Conservation (phyloP, 306 rosid species). For the Quercus agrifolia region DNA sequence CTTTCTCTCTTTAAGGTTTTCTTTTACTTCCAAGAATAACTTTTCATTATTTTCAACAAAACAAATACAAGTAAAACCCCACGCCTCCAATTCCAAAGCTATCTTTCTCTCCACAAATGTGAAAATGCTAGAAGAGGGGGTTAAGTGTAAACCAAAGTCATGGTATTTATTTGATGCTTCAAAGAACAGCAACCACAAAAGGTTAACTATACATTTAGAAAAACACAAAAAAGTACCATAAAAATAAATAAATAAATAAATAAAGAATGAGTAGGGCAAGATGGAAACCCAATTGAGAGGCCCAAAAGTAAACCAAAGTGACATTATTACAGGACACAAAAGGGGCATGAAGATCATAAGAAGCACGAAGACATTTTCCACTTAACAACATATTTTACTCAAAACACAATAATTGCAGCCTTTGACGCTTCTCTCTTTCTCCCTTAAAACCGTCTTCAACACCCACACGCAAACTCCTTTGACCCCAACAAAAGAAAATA, state of each 20-base stretch:
- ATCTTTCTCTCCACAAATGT: constrained; percentile 2
- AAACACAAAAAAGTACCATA: constrained; percentile 13
- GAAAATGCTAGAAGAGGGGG: constrained; percentile 1
- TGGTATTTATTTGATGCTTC: constrained; percentile 31
- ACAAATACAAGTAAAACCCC: background rate
- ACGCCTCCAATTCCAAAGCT: background rate
- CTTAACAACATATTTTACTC: constrained; percentile 38
- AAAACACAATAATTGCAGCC: constrained; percentile 67
- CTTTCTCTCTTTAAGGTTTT: background rate
- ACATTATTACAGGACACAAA: background rate
- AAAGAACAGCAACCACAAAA: constrained; percentile 31
- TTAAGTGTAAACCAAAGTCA: background rate
- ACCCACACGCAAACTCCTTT: constrained; percentile 88
- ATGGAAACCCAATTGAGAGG: background rate
- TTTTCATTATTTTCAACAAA: constrained; percentile 2
- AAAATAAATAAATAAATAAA: background rate
- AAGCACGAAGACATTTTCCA: constrained; percentile 26
- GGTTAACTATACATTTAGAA: background rate
- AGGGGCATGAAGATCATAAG: background rate
- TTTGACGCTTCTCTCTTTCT: constrained; percentile 62
- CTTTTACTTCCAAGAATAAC: constrained; percentile 17
- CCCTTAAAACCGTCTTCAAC: constrained; percentile 39
- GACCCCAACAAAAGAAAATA: constrained; percentile 36
- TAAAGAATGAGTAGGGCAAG: background rate
- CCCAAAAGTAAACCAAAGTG: background rate